These are phyloP conservation scores for Grosmannia clavigera DNA, from an alignment of 2,329 filamentous ascomycete genomes.

Conservation along the genomic window DNA sequence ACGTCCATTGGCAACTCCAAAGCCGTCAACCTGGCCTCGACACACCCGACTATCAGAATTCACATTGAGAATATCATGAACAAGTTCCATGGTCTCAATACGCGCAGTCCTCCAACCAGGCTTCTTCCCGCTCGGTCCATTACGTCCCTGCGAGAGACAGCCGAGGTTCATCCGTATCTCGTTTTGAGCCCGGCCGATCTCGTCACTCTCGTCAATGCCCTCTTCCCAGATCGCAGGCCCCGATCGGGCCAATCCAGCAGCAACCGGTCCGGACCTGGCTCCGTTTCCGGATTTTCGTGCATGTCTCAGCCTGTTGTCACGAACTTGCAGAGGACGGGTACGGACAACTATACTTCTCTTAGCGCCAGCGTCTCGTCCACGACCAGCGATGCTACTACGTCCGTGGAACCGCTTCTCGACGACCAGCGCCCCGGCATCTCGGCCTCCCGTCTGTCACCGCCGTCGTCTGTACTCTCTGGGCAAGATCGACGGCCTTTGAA, in stretches of 20 bases:
- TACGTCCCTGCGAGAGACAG: conserved; percentile 61
- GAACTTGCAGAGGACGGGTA: conserved; percentile 38
- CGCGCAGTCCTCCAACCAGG: conserved; percentile 38
- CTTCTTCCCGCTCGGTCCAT: conserved; percentile 60
- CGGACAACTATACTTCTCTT: conserved; percentile 57
- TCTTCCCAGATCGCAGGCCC: conserved; percentile 66
- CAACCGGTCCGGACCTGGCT: conserved; percentile 55
- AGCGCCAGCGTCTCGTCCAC: conserved; percentile 63
- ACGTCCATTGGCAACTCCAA: conserved; percentile 4
- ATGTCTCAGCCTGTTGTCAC: conserved; percentile 58
- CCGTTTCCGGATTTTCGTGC: conserved; percentile 52
- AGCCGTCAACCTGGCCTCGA: conserved; percentile 35
- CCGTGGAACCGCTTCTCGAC: conserved; percentile 50
- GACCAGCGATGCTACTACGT: conserved; percentile 56
- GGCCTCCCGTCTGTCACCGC: conserved; percentile 39
- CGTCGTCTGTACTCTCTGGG: conserved; percentile 16
- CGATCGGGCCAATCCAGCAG: conserved; percentile 49
- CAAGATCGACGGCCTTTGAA: conserved; percentile 31
- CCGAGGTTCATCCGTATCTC: conserved; percentile 66
- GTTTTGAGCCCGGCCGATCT: conserved; percentile 71
- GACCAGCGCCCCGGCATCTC: conserved; percentile 36
- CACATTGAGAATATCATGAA: conserved; percentile 62
- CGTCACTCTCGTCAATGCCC: conserved; percentile 65
- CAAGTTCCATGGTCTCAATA: conserved; percentile 45
- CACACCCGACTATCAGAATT: conserved; percentile 48